Base-by-base conservation (phyloP, 192 early-diverging fungal genomes). In the Coemansia umbellata region DNA sequence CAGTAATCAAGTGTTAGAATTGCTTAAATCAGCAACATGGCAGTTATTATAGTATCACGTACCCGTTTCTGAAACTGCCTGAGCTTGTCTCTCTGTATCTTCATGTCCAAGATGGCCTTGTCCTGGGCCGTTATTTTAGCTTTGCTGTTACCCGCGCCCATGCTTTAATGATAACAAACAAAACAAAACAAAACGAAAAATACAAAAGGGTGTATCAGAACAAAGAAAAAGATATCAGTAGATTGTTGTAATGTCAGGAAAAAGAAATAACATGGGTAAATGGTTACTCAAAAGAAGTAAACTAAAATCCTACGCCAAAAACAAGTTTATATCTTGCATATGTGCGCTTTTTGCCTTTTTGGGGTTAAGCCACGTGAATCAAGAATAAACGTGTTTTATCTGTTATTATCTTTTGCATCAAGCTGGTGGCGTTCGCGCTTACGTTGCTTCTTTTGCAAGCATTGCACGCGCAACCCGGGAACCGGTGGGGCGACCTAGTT, bases 81-180 rank as follows among this genome's bases (percentile, higher is more conserved):
- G 3, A 99, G 73, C 62, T 90, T 92, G 74, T 99, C 97, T 32
- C 94, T 80, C 70, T 99, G 97, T 11, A 92, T 80, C 55, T 97
- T 97, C 50, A 99, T 85, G 66, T 99, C 92, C 27, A 95, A 81
- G 43, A 99, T 91, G 21, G 97, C 91, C 61, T 84, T 84, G 79
- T 99, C 97, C 50, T 94, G 90, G 13, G 85, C 63, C 0, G 94
- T 93, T 30, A 96, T 85, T 54, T 83, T 85, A 54, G 61, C 50
- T 43, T 78, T 80, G 65, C 82, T 81, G 8, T 66, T 50, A 5
- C 39, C 48, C 11, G 61, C 56, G 41, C 83, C 83, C 83, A 85
- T 84, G 24, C 10, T 4, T 14, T 4, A 26, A 2, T 26, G 22
- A 11, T 44, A 5, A 44, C 23, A 39, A 44, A 13, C 23, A 27